phyloP scores from a whole-genome alignment of 2,329 filamentous ascomycete genomes.

The Neofusicoccum cordaticola region DNA sequence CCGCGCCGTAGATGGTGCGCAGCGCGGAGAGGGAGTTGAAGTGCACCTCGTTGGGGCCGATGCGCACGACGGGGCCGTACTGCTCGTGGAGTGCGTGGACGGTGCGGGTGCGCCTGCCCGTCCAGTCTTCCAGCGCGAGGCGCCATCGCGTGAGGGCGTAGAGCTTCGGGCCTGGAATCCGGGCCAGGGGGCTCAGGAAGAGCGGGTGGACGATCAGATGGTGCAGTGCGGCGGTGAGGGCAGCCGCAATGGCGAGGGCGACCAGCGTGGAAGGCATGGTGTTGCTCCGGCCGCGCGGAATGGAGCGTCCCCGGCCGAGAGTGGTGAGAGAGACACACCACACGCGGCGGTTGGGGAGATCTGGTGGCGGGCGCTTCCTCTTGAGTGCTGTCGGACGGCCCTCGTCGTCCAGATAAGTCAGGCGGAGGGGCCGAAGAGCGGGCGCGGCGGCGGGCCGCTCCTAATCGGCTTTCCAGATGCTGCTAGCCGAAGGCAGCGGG shows the following conservation, averaged over 20 bases:
- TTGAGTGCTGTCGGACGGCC: not conserved
- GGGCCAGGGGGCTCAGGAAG: not conserved
- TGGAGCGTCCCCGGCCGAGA: not conserved
- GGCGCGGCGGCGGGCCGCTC: not conserved
- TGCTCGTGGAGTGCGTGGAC: slow-evolving; percentile 45
- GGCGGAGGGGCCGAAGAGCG: not conserved
- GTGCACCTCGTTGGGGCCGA: slow-evolving; percentile 48
- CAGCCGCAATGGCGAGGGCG: not conserved
- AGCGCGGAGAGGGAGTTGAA: slow-evolving; percentile 47
- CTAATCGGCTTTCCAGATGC: not conserved
- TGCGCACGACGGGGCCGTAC: slow-evolving; percentile 49
- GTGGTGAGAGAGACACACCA: no score
- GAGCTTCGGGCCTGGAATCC: slow-evolving; percentile 38
- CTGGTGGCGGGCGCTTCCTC: not conserved
- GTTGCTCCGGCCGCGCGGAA: not conserved
- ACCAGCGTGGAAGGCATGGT: not conserved
- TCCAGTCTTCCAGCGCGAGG: slow-evolving; percentile 46
- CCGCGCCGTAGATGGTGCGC: slow-evolving; percentile 55
- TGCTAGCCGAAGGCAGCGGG: not conserved
- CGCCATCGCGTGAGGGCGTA: slow-evolving; percentile 47
- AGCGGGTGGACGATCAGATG: not conserved
- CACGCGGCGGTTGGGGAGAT: not conserved
- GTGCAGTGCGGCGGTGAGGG: not conserved
- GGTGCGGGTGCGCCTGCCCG: slow-evolving; percentile 41
- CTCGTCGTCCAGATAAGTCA: not conserved